Evolutionary conservation across 2,329 filamentous ascomycete genomes (phyloP).

Genomic region (Colletotrichum agaves): DNA sequence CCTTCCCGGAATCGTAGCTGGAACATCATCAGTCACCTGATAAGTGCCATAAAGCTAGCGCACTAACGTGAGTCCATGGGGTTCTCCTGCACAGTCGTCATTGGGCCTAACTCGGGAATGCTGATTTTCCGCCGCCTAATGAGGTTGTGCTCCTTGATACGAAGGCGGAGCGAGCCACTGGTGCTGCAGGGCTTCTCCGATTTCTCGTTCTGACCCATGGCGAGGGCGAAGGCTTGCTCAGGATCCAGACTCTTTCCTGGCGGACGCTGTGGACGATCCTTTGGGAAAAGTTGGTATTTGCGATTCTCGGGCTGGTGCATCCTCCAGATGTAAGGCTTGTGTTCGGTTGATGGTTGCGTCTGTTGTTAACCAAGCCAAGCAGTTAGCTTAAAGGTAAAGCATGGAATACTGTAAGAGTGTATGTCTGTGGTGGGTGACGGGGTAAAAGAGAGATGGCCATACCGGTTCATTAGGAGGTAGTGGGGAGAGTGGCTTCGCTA

Average conservation of each 20-base stretch:
- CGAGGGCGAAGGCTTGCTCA: slow-evolving; percentile 59
- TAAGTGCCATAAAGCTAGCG: neutral
- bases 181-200: slow-evolving; percentile 50
- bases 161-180: slow-evolving; percentile 58
- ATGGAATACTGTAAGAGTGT: slow-evolving; percentile 21
- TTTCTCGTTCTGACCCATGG: slow-evolving; percentile 56
- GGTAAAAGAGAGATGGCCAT: slow-evolving; percentile 43
- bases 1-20: slow-evolving; percentile 75
- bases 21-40: slow-evolving; percentile 16
- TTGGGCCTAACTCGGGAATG: slow-evolving; percentile 72
- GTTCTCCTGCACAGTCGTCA: slow-evolving; percentile 75
- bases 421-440: neutral
- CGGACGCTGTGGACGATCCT: slow-evolving; percentile 57
- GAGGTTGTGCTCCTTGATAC: slow-evolving; percentile 68
- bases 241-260: slow-evolving; percentile 59
- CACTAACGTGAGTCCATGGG: slow-evolving; percentile 77
- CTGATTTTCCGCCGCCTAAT: slow-evolving; percentile 71
- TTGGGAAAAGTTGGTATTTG: slow-evolving; percentile 72
- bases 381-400: slow-evolving; percentile 38
- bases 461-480: slow-evolving; percentile 58
- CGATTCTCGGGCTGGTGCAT: slow-evolving; percentile 66
- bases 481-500: slow-evolving; percentile 61
- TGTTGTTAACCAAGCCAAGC: slow-evolving; percentile 35
- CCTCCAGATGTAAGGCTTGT: slow-evolving; percentile 67
- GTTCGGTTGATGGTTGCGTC: slow-evolving; percentile 45